These are phyloP conservation scores for Loxodes magnus DNA, from an alignment of 73 alveolate genomes.

Conservation along the genomic window DNA sequence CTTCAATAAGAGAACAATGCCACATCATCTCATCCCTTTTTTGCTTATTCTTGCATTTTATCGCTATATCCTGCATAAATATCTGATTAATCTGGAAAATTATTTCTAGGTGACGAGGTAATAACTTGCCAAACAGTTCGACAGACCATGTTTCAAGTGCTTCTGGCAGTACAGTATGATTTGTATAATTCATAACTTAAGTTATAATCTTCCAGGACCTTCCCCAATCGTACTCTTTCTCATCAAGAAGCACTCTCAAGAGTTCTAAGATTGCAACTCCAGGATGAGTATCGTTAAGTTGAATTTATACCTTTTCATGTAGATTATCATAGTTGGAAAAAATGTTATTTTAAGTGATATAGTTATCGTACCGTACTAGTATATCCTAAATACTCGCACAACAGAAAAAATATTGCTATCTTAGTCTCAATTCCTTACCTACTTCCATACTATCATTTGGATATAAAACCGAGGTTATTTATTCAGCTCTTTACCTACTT, in stretches of 20 bases:
- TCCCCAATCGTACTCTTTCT: slow-evolving; percentile 59
- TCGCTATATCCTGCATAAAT: slow-evolving; percentile 34
- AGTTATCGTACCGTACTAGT: slow-evolving; percentile 21
- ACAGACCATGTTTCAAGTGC: slow-evolving; percentile 87
- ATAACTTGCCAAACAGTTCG: slow-evolving; percentile 41
- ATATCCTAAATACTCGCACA: slow-evolving; percentile 39
- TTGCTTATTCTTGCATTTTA: slow-evolving; percentile 3
- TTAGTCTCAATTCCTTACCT: slow-evolving; percentile 89
- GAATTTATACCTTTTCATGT: slow-evolving; percentile 53
- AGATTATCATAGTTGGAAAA: slow-evolving; percentile 35
- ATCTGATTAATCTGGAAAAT: slow-evolving; percentile 52
- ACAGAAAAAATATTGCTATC: slow-evolving; percentile 69
- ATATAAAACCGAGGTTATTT: slow-evolving; percentile 33
- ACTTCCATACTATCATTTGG: slow-evolving; percentile 71
- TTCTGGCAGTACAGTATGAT: slow-evolving; percentile 88
- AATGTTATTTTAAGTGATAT: too few relatives aligned
- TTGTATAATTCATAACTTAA: slow-evolving; percentile 59
- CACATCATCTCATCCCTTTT: slow-evolving; percentile 26
- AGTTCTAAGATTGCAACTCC: slow-evolving; percentile 75
- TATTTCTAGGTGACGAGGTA: slow-evolving; percentile 82
- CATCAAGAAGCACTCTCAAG: slow-evolving; percentile 64
- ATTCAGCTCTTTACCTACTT: slow-evolving; percentile 48
- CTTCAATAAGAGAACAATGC: slow-evolving; percentile 59
- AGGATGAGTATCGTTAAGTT: slow-evolving; percentile 89
- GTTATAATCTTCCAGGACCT: slow-evolving; percentile 63